These are phyloP conservation scores for Xylariaceae sp. DNA, from an alignment of 2,329 filamentous ascomycete genomes.

Conservation along the genomic window DNA sequence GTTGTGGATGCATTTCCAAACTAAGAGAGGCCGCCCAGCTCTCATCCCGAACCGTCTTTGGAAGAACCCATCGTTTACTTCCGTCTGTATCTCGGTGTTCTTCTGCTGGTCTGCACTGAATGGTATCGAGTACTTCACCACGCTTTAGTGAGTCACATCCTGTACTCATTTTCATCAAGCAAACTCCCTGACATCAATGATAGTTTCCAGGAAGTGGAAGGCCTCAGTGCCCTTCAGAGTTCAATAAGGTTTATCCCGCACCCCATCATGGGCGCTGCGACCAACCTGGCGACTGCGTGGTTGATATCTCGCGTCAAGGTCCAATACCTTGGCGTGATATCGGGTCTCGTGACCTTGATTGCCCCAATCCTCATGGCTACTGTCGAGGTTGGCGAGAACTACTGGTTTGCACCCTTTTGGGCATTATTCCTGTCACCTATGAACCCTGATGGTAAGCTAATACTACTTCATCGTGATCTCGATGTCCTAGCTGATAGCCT, in stretches of 20 bases:
- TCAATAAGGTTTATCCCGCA: conserved; percentile 41
- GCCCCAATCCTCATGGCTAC: conserved; percentile 53
- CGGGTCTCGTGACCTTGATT: conserved; percentile 39
- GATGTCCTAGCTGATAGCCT: too few species aligned
- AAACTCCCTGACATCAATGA: neutral
- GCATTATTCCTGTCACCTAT: conserved; percentile 41
- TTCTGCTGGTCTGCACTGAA: conserved; percentile 38
- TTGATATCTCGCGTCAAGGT: conserved; percentile 36
- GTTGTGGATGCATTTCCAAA: conserved; percentile 32
- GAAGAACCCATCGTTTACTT: conserved; percentile 48
- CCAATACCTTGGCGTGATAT: conserved; percentile 33
- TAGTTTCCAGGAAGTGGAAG: conserved; percentile 39
- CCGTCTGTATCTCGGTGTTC: conserved; percentile 43
- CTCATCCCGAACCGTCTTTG: conserved; percentile 55
- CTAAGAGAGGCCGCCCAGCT: conserved; percentile 26
- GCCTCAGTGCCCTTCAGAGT: conserved; percentile 33
- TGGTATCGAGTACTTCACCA: conserved; percentile 38
- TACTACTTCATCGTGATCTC: too few species aligned
- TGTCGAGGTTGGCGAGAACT: conserved; percentile 40
- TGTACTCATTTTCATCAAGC: neutral
- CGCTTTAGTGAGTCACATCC: conserved; percentile 36
- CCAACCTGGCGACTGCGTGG: conserved; percentile 39
- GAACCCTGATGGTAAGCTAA: conserved; percentile 34
- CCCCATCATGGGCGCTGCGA: conserved; percentile 36
- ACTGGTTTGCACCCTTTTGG: conserved; percentile 45